Percentiles rank a stretch among this genome's conserved stretches.
Conservation (phyloP, 306 rosid genomes). For the Prunus armeniaca region DNA sequence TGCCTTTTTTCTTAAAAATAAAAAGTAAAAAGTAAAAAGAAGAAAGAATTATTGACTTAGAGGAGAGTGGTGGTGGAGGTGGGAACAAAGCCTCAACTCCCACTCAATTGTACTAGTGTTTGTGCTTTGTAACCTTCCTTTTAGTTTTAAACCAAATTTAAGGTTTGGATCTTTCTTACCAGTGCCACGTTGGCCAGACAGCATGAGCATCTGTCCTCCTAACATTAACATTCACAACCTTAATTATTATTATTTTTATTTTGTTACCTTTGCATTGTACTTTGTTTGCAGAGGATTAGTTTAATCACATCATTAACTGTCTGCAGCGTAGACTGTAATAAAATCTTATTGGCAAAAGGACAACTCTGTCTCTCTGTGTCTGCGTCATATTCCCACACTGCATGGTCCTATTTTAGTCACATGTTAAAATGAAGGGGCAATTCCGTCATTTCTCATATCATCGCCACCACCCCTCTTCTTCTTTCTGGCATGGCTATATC, state of each 20-base stretch:
- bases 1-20: no score
- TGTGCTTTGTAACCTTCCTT: no score
- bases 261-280: neutral
- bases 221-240: neutral
- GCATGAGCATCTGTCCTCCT: neutral
- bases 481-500: neutral
- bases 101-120: no score
- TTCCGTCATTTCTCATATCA: conserved; percentile 15
- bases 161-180: neutral
- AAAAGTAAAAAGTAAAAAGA: no score
- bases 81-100: no score
- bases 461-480: neutral
- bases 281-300: conserved; percentile 12
- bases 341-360: conserved; percentile 25
- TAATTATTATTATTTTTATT: neutral
- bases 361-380: conserved; percentile 10
- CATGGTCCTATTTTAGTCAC: conserved; percentile 21
- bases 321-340: conserved; percentile 15
- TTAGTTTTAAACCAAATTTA: neutral
- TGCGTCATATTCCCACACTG: neutral
- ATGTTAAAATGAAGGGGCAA: conserved; percentile 25
- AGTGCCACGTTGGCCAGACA: neutral
- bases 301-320: conserved; percentile 28
- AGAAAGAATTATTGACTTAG: no score
- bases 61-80: no score